A percentile compares a stretch with the other conserved stretches of the same genome.
These are phyloP conservation scores for Verbascum thapsus DNA, from an alignment of 257 asterid species.

Conservation along the genomic window DNA sequence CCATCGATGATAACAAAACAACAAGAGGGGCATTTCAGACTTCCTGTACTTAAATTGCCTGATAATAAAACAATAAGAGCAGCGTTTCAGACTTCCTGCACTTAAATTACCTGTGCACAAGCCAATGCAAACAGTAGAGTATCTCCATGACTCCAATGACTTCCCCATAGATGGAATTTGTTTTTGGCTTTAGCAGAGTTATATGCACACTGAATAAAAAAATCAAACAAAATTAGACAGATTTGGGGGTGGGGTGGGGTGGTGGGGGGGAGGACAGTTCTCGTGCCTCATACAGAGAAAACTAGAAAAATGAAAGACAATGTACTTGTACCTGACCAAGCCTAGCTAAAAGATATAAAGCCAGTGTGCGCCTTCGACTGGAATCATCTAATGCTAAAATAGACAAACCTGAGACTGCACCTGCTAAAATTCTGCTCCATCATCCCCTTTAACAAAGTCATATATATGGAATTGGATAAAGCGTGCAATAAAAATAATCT, in stretches of 20 bases:
- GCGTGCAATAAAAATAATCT: constrained; percentile 37
- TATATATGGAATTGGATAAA: constrained; percentile 51
- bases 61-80: too few species aligned
- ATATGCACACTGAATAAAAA: constrained; percentile 77
- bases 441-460: constrained; percentile 91
- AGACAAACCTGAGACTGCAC: constrained; percentile 92
- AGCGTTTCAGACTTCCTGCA: too few species aligned
- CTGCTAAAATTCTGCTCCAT: constrained; percentile 99
- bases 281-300: constrained; percentile 25
- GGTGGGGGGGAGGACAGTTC: too few species aligned
- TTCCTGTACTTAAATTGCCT: too few species aligned
- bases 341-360: constrained; percentile 94
- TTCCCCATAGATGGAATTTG: constrained; percentile 98
- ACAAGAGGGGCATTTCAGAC: too few species aligned
- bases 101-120: constrained; percentile 85
- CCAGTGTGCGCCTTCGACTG: constrained; percentile 87
- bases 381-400: constrained; percentile 90
- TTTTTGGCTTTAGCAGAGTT: constrained; percentile 97
- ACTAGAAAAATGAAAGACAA: constrained; percentile 17
- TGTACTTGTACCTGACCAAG: constrained; percentile 71
- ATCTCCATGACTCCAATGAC: constrained; percentile 99
- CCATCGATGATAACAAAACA: constrained; percentile 7
- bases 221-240: constrained; percentile 33
- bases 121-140: constrained; percentile 92
- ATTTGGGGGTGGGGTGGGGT: too few species aligned